Evolutionary conservation across 495 filamentous ascomycete species (phyloP).

Genomic region (Saxophila tyrrhenica): DNA sequence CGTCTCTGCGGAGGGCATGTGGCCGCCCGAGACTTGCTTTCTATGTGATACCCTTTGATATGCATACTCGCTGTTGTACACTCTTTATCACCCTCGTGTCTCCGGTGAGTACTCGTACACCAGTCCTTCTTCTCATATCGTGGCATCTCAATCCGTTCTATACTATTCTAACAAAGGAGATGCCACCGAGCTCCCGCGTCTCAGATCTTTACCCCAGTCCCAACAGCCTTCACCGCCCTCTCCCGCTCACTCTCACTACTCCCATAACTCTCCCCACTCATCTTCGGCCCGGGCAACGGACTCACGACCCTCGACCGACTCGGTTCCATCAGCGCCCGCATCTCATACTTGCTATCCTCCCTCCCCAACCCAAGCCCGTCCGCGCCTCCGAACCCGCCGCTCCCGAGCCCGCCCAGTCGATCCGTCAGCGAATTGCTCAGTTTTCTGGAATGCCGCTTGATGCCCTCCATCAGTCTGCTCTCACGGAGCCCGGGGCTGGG

Average conservation of each 20-base stretch:
- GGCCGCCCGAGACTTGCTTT: too few relatives aligned
- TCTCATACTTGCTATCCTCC: conserved; percentile 12
- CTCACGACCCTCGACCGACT: conserved; percentile 7
- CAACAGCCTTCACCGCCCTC: background rate
- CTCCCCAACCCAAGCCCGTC: background rate
- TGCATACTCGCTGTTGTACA: background rate
- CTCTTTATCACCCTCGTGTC: background rate
- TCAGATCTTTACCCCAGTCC: background rate
- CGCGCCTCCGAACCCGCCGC: background rate
- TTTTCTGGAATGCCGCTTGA: conserved; percentile 9
- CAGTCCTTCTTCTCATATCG: background rate
- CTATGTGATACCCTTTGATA: background rate
- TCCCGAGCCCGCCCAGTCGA: background rate
- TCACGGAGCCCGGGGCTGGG: background rate
- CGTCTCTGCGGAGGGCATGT: too few relatives aligned
- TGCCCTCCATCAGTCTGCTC: background rate
- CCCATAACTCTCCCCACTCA: conserved; percentile 8
- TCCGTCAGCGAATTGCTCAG: conserved; percentile 11
- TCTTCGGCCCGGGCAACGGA: conserved; percentile 9
- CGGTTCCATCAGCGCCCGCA: conserved; percentile 15
- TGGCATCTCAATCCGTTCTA: background rate
- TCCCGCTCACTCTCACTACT: background rate
- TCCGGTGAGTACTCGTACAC: background rate
- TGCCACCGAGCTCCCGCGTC: background rate
- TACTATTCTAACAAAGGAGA: background rate